phyloP scores from a whole-genome alignment of 225 moss, liverwort and hornwort species.

The Sphagnum tenellum region DNA sequence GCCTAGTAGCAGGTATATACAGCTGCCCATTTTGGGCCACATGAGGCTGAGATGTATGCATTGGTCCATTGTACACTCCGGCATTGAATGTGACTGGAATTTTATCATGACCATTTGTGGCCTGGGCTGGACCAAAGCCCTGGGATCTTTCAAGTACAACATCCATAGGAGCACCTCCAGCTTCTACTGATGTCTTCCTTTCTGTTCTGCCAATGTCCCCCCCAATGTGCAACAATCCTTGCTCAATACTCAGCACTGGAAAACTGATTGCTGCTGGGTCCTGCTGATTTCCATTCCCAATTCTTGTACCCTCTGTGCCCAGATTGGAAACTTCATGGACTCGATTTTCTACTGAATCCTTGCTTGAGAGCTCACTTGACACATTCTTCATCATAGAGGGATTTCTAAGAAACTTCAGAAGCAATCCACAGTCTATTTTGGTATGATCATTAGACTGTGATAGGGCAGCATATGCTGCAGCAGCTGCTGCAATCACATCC shows the following conservation, averaged over 20 bases:
- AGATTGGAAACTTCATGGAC: too few species aligned
- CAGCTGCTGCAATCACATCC: constrained; percentile 77
- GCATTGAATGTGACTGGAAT: constrained; percentile 1
- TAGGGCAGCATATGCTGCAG: constrained; percentile 70
- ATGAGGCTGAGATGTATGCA: constrained; percentile 6
- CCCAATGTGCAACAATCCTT: neutral
- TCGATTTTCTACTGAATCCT: too few species aligned
- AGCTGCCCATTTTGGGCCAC: constrained; percentile 8
- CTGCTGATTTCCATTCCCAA: too few species aligned
- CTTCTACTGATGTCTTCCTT: neutral
- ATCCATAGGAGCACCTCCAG: constrained; percentile 8
- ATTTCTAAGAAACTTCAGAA: constrained; percentile 84
- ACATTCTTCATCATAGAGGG: constrained; percentile 74
- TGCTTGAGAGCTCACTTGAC: constrained; percentile 22
- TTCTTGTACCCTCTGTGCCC: too few species aligned
- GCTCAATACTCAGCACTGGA: neutral
- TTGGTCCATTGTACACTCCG: constrained; percentile 2
- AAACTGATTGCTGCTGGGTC: neutral
- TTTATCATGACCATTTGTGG: constrained; percentile 4
- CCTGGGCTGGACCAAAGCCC: constrained; percentile 34
- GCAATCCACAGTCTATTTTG: constrained; percentile 88
- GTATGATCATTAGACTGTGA: constrained; percentile 64
- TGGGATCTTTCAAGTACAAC: constrained; percentile 25
- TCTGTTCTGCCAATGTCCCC: constrained; percentile 1
- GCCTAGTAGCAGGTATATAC: constrained; percentile 9